Evolutionary conservation across 2,329 filamentous ascomycete genomes (phyloP).

Genomic region (Colletotrichum sp.): DNA sequence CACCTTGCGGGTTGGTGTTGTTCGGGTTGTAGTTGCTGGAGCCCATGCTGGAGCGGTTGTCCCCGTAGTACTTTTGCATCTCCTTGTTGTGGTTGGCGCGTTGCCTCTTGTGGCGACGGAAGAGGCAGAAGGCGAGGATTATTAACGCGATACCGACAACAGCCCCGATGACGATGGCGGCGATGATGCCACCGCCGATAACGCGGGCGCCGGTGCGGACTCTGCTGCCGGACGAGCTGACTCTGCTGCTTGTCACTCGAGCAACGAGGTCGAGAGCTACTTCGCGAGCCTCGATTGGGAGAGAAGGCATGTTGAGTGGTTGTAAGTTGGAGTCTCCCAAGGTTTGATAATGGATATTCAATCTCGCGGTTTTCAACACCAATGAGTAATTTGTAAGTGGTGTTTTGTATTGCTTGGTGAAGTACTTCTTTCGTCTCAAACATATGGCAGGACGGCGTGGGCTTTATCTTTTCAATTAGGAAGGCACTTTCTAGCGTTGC

Average conservation of each 20-base stretch:
- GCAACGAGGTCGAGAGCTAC: neutral
- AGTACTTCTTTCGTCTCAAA: neutral
- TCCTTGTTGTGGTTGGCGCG: neutral
- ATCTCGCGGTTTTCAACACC: neutral
- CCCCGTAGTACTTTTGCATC: slow-evolving; percentile 14
- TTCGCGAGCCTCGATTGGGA: neutral
- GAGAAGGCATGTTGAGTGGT: neutral
- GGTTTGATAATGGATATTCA: neutral
- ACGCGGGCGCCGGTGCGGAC: neutral
- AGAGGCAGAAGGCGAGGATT: neutral
- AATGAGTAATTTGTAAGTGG: neutral
- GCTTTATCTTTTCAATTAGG: neutral
- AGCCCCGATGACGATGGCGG: neutral
- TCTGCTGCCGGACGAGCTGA: neutral
- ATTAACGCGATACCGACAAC: neutral
- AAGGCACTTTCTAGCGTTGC: neutral
- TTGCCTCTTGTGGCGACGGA: neutral
- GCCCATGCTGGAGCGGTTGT: slow-evolving; percentile 10
- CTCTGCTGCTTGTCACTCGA: neutral
- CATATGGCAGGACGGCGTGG: neutral
- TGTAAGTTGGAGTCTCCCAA: neutral
- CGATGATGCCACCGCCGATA: slow-evolving; percentile 5
- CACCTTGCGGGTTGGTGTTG: neutral
- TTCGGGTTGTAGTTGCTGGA: neutral
- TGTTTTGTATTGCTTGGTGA: neutral